Base-by-base conservation (phyloP, 768 basidiomycete genomes). In the Candolleomyces efflorescens region DNA sequence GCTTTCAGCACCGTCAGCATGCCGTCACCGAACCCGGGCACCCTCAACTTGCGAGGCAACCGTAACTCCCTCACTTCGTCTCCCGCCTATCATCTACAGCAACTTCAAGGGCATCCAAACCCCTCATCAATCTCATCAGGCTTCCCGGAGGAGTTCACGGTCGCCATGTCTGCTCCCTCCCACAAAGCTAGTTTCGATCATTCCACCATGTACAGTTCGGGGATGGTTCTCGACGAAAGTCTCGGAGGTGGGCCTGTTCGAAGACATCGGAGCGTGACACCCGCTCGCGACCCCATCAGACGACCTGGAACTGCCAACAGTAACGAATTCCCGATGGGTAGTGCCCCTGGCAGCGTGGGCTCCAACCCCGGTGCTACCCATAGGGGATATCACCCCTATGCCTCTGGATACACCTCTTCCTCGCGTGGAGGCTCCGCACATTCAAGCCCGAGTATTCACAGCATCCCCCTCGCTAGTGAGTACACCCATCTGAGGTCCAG, bases 251-350 rank as follows among this genome's bases (percentile, higher is more conserved):
- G 88, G 10, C 86, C 88, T 10, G 77, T 84, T 47, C 74, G 88
- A 53, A 77, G 90, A 47, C 84, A 90, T 65, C 78, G 89, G 55
- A 89, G 87, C 68, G 89, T 87, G 80, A 92, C 90, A 7, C 89
- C 90, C 9, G 84, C 84, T 0, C 60, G 85, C 26, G 69, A 77
- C 47, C 41, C 41, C 36, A 78, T 75, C 50, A 69, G 79, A n/a
- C 60, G 80, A 58, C 81, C 83, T 60, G 61, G 75, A 71, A 76
- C 82, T 48, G 68, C 78, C 61, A 76, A 74, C 65, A 67, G 75
- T 62, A 63, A 70, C 63, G 72, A 76, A 56, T 73, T 72, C 55
- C 55, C 66, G 37, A 60, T 66, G 24, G 70, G 71, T n/a, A 69
- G 71, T 3, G 73, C 75, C 2, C 72, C 72, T 11, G 69, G 64